Conservation (phyloP, 2,329 filamentous ascomycete species). For the Apiospora hydei region DNA sequence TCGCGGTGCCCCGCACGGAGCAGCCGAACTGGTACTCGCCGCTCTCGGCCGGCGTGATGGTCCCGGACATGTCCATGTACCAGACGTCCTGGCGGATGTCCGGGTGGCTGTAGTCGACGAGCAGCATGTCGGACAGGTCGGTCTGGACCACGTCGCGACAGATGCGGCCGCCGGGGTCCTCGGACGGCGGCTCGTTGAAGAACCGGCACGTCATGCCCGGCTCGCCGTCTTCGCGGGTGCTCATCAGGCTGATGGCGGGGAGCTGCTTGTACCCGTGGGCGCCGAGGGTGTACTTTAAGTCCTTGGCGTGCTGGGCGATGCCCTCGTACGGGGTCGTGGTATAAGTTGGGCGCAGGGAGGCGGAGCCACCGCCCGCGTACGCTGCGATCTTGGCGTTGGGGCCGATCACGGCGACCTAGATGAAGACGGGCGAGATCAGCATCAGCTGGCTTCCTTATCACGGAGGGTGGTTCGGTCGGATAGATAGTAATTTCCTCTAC, state of each 20-base stretch:
- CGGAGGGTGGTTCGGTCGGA: too few relatives aligned
- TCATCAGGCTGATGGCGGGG: constrained; percentile 68
- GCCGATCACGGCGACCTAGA: constrained; percentile 56
- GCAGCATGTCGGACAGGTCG: not conserved
- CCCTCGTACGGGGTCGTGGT: constrained; percentile 70
- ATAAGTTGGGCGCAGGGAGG: constrained; percentile 62
- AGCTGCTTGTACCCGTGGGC: constrained; percentile 60
- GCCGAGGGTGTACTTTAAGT: constrained; percentile 48
- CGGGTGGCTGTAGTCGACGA: not conserved
- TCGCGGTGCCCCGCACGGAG: not conserved
- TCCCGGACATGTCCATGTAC: not conserved
- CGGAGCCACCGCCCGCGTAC: constrained; percentile 63
- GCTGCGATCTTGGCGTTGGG: constrained; percentile 65
- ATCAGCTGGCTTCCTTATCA: too few relatives aligned
- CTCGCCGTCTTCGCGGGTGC: constrained; percentile 47
- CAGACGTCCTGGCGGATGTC: too few relatives aligned
- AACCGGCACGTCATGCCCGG: not conserved
- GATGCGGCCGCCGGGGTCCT: not conserved
- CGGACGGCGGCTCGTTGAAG: not conserved
- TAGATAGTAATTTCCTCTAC: too few relatives aligned
- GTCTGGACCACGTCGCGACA: not conserved
- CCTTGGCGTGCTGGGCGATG: constrained; percentile 59
- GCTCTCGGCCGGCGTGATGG: not conserved
- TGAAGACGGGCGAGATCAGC: too few relatives aligned
- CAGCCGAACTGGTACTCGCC: not conserved